phyloP scores from a whole-genome alignment of 2,329 filamentous ascomycete genomes.

The Sporothrix pseudoabietina region DNA sequence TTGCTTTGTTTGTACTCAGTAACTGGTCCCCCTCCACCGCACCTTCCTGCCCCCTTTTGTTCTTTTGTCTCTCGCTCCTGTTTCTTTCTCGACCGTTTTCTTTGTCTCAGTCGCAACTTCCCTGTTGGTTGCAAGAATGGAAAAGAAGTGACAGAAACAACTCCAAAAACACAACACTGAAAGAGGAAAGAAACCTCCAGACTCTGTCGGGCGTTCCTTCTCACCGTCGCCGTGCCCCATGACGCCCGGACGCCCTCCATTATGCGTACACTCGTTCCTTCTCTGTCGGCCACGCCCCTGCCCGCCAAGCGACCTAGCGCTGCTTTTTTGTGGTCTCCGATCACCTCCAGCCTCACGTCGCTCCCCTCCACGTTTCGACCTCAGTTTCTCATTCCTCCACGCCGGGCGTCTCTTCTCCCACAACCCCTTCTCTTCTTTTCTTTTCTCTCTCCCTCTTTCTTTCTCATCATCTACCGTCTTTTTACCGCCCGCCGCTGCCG shows the following conservation, averaged over 20 bases:
- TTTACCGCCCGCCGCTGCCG: neutral
- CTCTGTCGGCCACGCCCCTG: slow-evolving; percentile 20
- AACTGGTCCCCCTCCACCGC: neutral
- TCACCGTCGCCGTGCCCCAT: slow-evolving; percentile 6
- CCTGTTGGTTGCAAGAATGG: neutral
- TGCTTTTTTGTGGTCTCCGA: neutral
- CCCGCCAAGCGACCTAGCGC: slow-evolving; percentile 25
- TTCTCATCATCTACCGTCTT: neutral
- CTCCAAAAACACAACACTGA: neutral
- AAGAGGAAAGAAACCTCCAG: neutral
- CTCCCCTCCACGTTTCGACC: neutral
- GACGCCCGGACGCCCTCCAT: neutral
- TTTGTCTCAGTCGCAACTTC: slow-evolving; percentile 20
- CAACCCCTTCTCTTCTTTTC: neutral
- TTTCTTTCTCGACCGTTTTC: neutral
- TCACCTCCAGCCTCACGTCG: neutral
- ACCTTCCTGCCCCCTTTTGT: slow-evolving; percentile 6
- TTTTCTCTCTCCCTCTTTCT: neutral
- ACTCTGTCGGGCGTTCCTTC: slow-evolving; percentile 20
- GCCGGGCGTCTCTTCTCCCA: slow-evolving; percentile 9
- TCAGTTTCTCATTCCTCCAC: slow-evolving; percentile 33
- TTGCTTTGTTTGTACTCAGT: neutral
- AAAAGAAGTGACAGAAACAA: neutral
- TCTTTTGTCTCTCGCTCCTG: neutral
- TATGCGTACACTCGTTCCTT: slow-evolving; percentile 8